Base-by-base conservation (phyloP, 1,284 basidiomycete genomes). In the Moniliella sp. region DNA sequence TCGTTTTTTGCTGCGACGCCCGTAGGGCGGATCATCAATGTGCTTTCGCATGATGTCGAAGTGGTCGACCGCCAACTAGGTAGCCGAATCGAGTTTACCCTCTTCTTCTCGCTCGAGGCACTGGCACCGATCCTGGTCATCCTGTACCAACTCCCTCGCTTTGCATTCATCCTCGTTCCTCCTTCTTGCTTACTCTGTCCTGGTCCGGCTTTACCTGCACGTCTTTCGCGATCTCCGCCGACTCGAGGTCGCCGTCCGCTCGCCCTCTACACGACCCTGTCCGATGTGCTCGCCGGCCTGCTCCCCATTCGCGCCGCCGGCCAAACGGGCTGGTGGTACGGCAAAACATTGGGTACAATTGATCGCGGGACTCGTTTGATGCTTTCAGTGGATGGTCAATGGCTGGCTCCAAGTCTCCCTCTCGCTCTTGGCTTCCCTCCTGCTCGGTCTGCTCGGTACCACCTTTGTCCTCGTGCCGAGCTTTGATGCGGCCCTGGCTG, bases 221-320 rank as follows among this genome's bases (percentile, higher is more conserved):
- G 13, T 47, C 5, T 65, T 61, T 9, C 61, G 68, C 25, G 67
- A 69, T 40, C 58, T 69, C 18, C 46, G 41, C 17, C 34, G 46
- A 5, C 45, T 58, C 27, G 53, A 52, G 9, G 53, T 56, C 3
- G 49, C 57, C 11, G 50, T 53, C 0, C 46, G 48, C 5, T 56
- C 50, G 14, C 61, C 2, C 58, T 64, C 36, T 58, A 57, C 36
- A 43, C 43, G 8, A 32, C 56, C 12, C 59, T 64, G 30, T 50
- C 50, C 18, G 61, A 63, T 27, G 39, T 52, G 3, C 46, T 64
- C 23, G 40, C 43, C 21, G 68, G 68, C 14, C 64, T 67, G 37
- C 57, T 61, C 0, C 66, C 65, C 0, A 65, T 70, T 23, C 58
- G 69, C 16, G 64, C 67, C 0, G 69, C 65, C 34, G 67, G 65